Conservation (phyloP, 202 grass and related monocot genomes). For the Musa balbisiana region DNA sequence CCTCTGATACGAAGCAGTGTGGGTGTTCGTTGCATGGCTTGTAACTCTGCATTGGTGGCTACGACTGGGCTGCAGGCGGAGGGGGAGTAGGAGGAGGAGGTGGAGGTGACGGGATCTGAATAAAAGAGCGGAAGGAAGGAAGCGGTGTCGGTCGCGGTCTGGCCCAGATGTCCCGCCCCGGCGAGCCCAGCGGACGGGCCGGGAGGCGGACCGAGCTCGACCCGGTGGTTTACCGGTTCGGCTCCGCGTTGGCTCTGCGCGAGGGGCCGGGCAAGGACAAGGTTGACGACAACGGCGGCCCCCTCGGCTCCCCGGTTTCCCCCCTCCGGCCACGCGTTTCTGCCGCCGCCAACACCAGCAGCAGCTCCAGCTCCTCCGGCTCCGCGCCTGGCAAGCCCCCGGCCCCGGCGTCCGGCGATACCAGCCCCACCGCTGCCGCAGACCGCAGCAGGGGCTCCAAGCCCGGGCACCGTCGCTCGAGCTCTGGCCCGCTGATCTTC, state of each 20-base stretch:
- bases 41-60: too few relatives aligned
- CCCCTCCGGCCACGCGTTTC: not conserved
- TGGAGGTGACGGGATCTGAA: not conserved
- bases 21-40: too few relatives aligned
- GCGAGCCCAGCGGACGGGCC: not conserved
- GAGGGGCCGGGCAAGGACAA: not conserved
- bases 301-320: not conserved
- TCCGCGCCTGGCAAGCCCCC: not conserved
- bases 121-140: too few relatives aligned
- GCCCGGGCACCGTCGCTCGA: not conserved
- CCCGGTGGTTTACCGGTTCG: not conserved
- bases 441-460: not conserved
- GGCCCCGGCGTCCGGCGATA: not conserved
- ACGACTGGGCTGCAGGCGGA: not conserved
- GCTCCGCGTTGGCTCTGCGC: not conserved
- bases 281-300: not conserved
- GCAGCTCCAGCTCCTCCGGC: constrained; percentile 12
- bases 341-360: constrained; percentile 3
- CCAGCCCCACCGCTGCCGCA: not conserved
- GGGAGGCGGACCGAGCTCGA: not conserved
- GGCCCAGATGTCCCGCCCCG: not conserved
- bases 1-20: not conserved
- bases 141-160: not conserved
- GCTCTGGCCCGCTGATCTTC: not conserved
- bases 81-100: not conserved